Percentiles rank a stretch among this genome's conserved stretches.
These are phyloP conservation scores for Crassisporium funariophilum DNA, from an alignment of 768 basidiomycete species.

Conservation along the genomic window DNA sequence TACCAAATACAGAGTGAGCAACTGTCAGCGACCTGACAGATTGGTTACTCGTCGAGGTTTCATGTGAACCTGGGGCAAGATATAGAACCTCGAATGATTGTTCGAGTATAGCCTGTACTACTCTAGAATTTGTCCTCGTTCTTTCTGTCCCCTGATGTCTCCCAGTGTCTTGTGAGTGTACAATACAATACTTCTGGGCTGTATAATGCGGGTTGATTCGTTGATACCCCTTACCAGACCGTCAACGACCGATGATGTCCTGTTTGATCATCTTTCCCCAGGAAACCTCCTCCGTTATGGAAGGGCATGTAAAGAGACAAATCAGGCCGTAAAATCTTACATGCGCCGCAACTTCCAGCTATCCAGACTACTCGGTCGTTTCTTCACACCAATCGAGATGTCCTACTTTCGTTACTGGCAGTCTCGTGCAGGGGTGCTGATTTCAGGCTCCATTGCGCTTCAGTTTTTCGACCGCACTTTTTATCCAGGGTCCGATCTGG, in stretches of 20 bases:
- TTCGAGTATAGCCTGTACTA: too few species aligned
- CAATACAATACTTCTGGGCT: too few species aligned
- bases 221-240: slow-evolving; percentile 6
- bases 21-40: too few species aligned
- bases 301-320: slow-evolving; percentile 15
- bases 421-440: slow-evolving; percentile 42
- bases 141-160: too few species aligned
- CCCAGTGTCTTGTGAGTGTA: too few species aligned
- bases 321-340: slow-evolving; percentile 14
- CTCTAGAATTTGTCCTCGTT: too few species aligned
- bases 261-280: slow-evolving; percentile 23
- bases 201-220: neutral
- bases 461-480: slow-evolving; percentile 50
- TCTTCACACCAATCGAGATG: slow-evolving; percentile 28
- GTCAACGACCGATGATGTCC: slow-evolving; percentile 10
- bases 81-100: too few species aligned
- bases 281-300: slow-evolving; percentile 25
- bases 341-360: slow-evolving; percentile 13
- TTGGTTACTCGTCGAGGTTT: too few species aligned
- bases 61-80: too few species aligned
- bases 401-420: slow-evolving; percentile 44
- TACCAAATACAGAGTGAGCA: too few species aligned
- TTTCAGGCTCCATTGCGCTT: slow-evolving; percentile 56
- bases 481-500: slow-evolving; percentile 52
- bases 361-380: slow-evolving; percentile 6